Conservation (phyloP, 169 alveolate genomes). For the Miamiensis avidus region DNA sequence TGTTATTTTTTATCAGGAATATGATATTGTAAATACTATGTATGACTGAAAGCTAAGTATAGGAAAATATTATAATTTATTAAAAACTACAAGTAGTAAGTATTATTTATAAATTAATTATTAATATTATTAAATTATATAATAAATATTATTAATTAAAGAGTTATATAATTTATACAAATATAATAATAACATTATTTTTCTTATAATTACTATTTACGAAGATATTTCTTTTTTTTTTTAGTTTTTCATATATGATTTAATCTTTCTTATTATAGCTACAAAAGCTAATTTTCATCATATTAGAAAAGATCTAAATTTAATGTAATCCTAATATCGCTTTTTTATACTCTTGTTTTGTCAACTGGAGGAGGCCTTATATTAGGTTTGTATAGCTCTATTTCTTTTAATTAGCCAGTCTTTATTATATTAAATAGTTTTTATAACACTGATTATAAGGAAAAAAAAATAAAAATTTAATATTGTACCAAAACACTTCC, state of each 20-base stretch:
- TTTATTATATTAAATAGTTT: too few relatives aligned
- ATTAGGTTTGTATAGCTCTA: neutral
- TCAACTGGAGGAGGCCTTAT: neutral
- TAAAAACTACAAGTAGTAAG: too few relatives aligned
- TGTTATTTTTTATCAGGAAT: neutral
- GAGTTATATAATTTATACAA: neutral
- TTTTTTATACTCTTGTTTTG: neutral
- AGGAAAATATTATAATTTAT: too few relatives aligned
- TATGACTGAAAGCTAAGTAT: too few relatives aligned
- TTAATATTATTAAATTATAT: too few relatives aligned
- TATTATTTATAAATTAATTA: too few relatives aligned
- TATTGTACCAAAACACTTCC: neutral
- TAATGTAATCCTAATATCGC: neutral
- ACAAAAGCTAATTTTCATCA: neutral
- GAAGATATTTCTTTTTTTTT: too few relatives aligned
- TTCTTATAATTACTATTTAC: neutral
- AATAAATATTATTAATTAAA: too few relatives aligned
- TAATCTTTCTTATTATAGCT: neutral
- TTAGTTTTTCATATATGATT: too few relatives aligned
- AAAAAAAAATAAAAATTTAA: too few relatives aligned
- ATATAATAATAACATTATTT: too few relatives aligned
- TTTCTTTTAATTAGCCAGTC: neutral
- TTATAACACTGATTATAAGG: neutral
- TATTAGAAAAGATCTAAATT: neutral
- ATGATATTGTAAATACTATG: neutral